Conservation (phyloP, 345 rosid species). For the Carallia brachiata region DNA sequence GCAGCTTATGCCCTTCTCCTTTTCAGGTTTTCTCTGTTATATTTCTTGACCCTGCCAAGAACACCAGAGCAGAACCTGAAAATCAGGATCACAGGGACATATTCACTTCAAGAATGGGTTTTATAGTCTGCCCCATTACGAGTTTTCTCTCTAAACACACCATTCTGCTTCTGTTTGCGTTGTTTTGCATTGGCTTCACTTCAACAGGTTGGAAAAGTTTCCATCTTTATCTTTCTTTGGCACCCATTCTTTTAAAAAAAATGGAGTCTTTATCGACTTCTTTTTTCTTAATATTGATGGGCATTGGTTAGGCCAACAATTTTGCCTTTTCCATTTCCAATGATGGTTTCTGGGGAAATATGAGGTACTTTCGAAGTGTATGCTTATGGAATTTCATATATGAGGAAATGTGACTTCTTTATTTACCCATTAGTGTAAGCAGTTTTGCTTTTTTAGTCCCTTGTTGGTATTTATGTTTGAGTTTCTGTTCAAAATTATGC, state of each 20-base stretch:
- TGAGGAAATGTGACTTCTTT: slow-evolving; percentile 14
- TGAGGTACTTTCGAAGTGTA: background rate
- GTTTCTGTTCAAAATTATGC: background rate
- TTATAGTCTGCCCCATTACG: slow-evolving; percentile 18
- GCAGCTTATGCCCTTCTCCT: background rate
- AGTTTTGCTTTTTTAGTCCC: background rate
- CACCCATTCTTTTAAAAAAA: background rate
- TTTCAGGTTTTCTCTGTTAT: slow-evolving; percentile 6
- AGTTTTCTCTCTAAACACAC: slow-evolving; percentile 23
- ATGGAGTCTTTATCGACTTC: slow-evolving; percentile 7
- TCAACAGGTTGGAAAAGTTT: slow-evolving; percentile 45
- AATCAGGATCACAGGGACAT: slow-evolving; percentile 10
- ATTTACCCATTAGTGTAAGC: background rate
- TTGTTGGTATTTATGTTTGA: slow-evolving; percentile 7
- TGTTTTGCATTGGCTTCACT: slow-evolving; percentile 41
- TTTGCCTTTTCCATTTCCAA: background rate
- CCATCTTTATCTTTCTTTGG: background rate
- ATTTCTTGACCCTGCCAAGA: background rate
- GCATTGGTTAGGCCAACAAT: slow-evolving; percentile 1
- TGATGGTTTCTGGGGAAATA: background rate
- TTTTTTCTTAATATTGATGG: background rate
- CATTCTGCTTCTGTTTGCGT: slow-evolving; percentile 35
- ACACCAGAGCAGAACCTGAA: background rate
- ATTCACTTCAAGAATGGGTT: slow-evolving; percentile 32
- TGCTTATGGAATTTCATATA: slow-evolving; percentile 9